Percentiles rank a stretch among this genome's conserved stretches.
These are phyloP conservation scores for Choanephora cucurbitarum DNA, from an alignment of 371 early-diverging fungal species.

Conservation along the genomic window DNA sequence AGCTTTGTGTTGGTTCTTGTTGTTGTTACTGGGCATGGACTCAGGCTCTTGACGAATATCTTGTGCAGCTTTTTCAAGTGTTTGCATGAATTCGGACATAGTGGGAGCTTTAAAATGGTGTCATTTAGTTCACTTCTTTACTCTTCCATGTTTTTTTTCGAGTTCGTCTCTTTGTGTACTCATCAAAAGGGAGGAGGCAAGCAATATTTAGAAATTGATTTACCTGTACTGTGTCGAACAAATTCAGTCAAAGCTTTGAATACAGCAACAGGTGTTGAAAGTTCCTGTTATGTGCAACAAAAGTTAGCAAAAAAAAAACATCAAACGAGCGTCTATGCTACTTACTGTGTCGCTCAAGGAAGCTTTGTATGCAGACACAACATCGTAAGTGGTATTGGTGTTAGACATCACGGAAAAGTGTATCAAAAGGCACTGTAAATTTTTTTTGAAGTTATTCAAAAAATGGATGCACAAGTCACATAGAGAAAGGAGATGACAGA, in stretches of 20 bases:
- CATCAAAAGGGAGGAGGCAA: no score
- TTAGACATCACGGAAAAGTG: conserved; percentile 10
- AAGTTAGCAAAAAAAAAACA: not conserved
- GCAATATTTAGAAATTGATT: not conserved
- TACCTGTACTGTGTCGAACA: conserved; percentile 70
- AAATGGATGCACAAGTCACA: no score
- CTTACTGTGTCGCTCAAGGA: conserved; percentile 24
- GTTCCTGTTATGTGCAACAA: conserved; percentile 45
- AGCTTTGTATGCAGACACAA: conserved; percentile 21
- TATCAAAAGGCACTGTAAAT: not conserved
- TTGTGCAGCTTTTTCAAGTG: conserved; percentile 70
- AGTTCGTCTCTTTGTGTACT: no score
- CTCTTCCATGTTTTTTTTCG: not conserved
- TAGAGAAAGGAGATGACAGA: no score
- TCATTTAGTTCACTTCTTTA: not conserved
- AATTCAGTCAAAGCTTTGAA: conserved; percentile 81
- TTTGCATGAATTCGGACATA: conserved; percentile 87
- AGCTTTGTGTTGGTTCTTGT: conserved; percentile 49
- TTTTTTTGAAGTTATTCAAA: conserved; percentile 1
- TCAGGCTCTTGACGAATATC: conserved; percentile 54
- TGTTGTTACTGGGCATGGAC: conserved; percentile 9
- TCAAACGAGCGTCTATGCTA: not conserved
- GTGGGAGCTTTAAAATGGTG: conserved; percentile 59
- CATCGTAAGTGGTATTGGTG: conserved; percentile 12
- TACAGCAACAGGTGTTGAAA: conserved; percentile 89